A percentile compares a stretch with the other conserved stretches of the same genome.
These are phyloP conservation scores for Penicillium concentricum DNA, from an alignment of 2,329 filamentous ascomycete genomes.

Conservation along the genomic window DNA sequence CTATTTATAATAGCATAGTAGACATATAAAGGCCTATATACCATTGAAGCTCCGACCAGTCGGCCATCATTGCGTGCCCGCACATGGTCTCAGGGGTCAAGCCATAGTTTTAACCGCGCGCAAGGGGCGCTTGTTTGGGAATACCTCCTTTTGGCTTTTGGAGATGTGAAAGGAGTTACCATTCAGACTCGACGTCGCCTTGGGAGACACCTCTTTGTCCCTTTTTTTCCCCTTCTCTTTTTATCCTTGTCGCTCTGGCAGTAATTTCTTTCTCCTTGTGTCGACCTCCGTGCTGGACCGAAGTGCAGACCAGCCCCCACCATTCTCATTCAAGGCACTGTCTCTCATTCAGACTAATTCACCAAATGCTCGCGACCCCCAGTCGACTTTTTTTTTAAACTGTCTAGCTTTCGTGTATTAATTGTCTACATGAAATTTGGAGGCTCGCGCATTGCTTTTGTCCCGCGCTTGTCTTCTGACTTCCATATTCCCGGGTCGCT, in stretches of 20 bases:
- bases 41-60: not conserved
- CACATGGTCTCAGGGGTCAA: slow-evolving; percentile 14
- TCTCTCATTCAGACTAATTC: slow-evolving; percentile 23
- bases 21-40: not conserved
- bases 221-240: slow-evolving; percentile 18
- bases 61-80: not conserved
- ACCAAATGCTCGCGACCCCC: slow-evolving; percentile 10
- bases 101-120: slow-evolving; percentile 34
- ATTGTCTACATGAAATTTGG: not conserved
- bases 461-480: slow-evolving; percentile 3
- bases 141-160: slow-evolving; percentile 36
- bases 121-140: slow-evolving; percentile 39
- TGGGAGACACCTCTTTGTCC: slow-evolving; percentile 8
- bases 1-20: not conserved
- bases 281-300: slow-evolving; percentile 20
- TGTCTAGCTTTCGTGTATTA: not conserved
- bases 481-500: slow-evolving; percentile 19
- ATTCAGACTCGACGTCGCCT: slow-evolving; percentile 9
- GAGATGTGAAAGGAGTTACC: slow-evolving; percentile 21
- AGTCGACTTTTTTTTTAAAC: not conserved
- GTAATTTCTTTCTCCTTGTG: slow-evolving; percentile 27
- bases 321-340: slow-evolving; percentile 20
- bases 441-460: slow-evolving; percentile 8
- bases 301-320: slow-evolving; percentile 19
- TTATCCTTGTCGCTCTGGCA: slow-evolving; percentile 29